phyloP scores from a whole-genome alignment of 2,329 filamentous ascomycete species.

The Paecilomyces sp. region DNA sequence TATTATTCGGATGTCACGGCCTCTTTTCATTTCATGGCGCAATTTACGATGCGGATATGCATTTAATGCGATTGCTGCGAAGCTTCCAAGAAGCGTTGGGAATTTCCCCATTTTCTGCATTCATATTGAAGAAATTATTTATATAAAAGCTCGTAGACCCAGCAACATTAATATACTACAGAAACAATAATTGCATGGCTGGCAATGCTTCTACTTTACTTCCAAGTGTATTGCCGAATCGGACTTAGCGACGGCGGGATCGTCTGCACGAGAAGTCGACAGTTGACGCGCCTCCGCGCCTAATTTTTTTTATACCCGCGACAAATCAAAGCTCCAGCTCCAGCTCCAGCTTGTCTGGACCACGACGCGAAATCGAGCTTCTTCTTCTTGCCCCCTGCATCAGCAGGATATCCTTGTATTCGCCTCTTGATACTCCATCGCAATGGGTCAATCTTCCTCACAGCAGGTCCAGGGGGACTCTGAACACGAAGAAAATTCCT shows the following conservation, averaged over 20 bases:
- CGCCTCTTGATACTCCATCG: background rate
- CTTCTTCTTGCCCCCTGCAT: background rate
- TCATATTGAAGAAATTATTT: background rate
- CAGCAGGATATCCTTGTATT: background rate
- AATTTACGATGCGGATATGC: background rate
- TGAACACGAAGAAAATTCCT: slow-evolving; percentile 1
- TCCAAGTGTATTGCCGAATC: background rate
- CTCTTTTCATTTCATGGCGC: background rate
- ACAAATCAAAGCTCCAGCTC: background rate
- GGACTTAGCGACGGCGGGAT: background rate
- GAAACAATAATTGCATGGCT: background rate
- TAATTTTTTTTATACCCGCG: background rate
- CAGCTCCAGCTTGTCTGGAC: background rate
- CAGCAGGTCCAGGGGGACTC: slow-evolving; percentile 6
- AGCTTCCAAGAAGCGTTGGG: background rate
- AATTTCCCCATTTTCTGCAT: background rate
- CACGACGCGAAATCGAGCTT: background rate
- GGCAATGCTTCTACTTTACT: background rate
- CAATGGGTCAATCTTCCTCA: slow-evolving; percentile 14
- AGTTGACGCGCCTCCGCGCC: background rate
- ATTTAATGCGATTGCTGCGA: background rate
- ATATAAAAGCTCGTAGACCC: background rate
- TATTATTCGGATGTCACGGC: background rate
- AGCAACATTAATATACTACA: background rate
- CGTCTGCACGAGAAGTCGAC: background rate